Base-by-base conservation (phyloP, 345 rosid species). In the Laguncularia racemosa region DNA sequence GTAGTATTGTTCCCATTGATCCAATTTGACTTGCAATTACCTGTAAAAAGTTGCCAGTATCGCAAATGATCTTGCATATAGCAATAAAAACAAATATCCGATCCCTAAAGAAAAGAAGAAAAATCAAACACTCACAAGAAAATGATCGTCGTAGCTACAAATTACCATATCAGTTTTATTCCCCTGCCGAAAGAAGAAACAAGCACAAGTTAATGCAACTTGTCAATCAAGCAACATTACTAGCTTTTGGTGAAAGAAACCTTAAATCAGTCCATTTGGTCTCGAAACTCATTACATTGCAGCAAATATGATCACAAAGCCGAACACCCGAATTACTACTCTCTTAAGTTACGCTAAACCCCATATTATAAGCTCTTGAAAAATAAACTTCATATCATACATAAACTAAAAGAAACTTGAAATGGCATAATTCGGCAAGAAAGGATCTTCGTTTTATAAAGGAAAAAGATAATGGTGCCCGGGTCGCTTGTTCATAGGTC, bases 21-120 rank as follows among this genome's bases (percentile, higher is more conserved):
- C 88, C 98, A 59, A 88, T 79, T 67, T 91, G 96, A 58, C 92
- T 84, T 16, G 83, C 96, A 69, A 84, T 79, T 45, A 88, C 92
- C 96, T 88, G 81, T 70, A 21, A 61, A 73, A 61, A 50, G 15
- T 56, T 61, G 14, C 58, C 45, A 64, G 45, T 16, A 20, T 58
- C 74, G 51, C 62, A 53, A 65, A 52, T 44, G 45, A 44, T 18
- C 44, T 12, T 38, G 15, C 44, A 1, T 44, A 8, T 51, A 55
- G 26, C n/a, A 13, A 40, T 54, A 55, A 28, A 50, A 47, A 53
- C 2, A 15, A 2, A 12, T 17, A 20, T 20, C 52, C 14, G 20
- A 15, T 60, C 45, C 43, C 14, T 16, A 53, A 19, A 7, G 44
- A 38, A 14, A 46, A 16, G 38, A 46, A n/a, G 52, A 46, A n/a